These are phyloP conservation scores for Citrus australasica DNA, from an alignment of 345 rosid genomes.

Conservation along the genomic window DNA sequence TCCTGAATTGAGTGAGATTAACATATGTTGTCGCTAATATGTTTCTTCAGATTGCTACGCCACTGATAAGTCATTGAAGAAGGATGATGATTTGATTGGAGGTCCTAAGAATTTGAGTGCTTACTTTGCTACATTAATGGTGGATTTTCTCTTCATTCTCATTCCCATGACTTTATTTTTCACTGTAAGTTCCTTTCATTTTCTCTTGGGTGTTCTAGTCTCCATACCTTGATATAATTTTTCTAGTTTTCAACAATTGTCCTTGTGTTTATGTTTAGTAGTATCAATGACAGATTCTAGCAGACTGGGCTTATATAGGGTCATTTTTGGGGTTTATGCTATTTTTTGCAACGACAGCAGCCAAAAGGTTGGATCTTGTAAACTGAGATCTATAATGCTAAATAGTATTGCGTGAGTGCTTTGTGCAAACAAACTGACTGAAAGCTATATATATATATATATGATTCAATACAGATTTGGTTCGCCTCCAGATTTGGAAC, in stretches of 20 bases:
- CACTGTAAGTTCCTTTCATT: conserved; percentile 48
- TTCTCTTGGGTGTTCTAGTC: neutral
- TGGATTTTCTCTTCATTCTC: conserved; percentile 64
- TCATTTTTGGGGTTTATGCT: conserved; percentile 30
- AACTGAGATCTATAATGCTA: conserved; percentile 14
- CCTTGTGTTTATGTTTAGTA: neutral
- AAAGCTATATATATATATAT: neutral
- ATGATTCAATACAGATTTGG: conserved; percentile 29
- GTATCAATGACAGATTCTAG: conserved; percentile 50
- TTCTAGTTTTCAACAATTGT: neutral
- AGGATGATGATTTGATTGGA: conserved; percentile 32
- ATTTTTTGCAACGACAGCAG: conserved; percentile 32
- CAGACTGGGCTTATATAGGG: conserved; percentile 63
- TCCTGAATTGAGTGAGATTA: neutral
- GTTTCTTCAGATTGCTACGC: conserved; percentile 22
- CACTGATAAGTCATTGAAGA: conserved; percentile 32
- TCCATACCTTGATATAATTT: neutral
- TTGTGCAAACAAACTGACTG: neutral
- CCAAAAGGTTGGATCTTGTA: conserved; percentile 72
- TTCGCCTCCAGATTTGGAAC: conserved; percentile 34
- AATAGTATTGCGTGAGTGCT: neutral
- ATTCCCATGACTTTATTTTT: conserved; percentile 58
- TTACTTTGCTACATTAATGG: conserved; percentile 33
- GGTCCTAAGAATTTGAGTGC: conserved; percentile 41
- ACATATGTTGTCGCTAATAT: neutral